Conservation (phyloP, 2,329 filamentous ascomycete species). For the Dryadomyces quercivorus region DNA sequence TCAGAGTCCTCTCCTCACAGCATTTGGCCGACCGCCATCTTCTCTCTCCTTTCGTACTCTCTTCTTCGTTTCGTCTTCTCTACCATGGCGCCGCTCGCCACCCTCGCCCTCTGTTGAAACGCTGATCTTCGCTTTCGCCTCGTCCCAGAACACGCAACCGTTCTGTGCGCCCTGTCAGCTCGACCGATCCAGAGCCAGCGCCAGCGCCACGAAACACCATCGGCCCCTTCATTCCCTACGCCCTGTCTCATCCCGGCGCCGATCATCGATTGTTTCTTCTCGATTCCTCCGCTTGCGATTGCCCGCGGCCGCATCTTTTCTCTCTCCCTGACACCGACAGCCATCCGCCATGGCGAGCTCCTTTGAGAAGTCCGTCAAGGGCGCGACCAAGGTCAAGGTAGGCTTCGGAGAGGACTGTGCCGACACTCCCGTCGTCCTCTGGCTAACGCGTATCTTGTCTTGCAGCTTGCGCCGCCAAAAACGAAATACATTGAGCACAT, state of each 20-base stretch:
- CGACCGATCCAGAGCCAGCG: no score
- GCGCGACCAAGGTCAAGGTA: conserved; percentile 95
- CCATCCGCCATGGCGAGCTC: conserved; percentile 56
- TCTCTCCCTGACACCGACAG: neutral
- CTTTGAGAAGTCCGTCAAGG: conserved; percentile 98
- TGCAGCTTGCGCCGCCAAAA: conserved; percentile 84
- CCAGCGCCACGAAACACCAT: no score
- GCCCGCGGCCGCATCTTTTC: no score
- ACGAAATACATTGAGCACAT: conserved; percentile 99
- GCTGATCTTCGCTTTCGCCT: neutral
- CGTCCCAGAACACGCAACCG: neutral
- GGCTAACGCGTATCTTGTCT: neutral
- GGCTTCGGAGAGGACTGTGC: conserved; percentile 10
- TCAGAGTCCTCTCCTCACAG: no score
- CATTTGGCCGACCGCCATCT: neutral
- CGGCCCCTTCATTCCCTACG: no score
- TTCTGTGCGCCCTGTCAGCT: no score
- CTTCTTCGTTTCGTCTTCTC: neutral
- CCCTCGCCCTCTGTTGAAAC: conserved; percentile 3
- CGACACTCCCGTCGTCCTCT: neutral
- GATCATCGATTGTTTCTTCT: no score
- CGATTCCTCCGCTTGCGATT: no score
- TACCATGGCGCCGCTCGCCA: conserved; percentile 6
- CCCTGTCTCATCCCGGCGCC: no score
- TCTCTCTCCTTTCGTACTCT: neutral